Conservation (phyloP, 1,139 yeast genomes). For the Candida tropicalis region DNA sequence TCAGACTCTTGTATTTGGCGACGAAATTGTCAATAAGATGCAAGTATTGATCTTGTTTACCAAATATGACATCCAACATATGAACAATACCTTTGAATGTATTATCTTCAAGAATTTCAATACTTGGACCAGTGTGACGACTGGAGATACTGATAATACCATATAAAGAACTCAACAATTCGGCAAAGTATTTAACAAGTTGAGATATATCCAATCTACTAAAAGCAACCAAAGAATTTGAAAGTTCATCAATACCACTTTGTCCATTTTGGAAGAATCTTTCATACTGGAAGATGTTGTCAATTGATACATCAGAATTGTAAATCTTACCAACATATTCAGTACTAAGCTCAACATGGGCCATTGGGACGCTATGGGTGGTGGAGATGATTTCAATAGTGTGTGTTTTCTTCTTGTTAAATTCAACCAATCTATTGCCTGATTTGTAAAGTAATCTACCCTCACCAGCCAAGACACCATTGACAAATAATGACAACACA, state of each 20-base stretch:
- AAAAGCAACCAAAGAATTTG: constrained; percentile 41
- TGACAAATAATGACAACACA: constrained; percentile 59
- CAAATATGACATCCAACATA: constrained; percentile 63
- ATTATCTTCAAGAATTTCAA: constrained; percentile 40
- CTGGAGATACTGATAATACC: constrained; percentile 38
- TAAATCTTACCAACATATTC: constrained; percentile 72
- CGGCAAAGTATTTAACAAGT: constrained; percentile 58
- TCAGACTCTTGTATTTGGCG: constrained; percentile 33
- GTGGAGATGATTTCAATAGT: constrained; percentile 39
- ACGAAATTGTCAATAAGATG: constrained; percentile 56
- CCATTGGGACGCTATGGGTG: constrained; percentile 42
- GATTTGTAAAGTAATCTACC: constrained; percentile 48
- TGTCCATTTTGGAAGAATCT: constrained; percentile 44
- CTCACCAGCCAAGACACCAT: constrained; percentile 65
- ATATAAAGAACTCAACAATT: constrained; percentile 46
- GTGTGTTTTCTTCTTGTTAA: constrained; percentile 39
- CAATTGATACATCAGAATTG: constrained; percentile 63
- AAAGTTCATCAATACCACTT: constrained; percentile 49
- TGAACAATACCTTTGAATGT: constrained; percentile 60
- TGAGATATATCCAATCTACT: constrained; percentile 48
- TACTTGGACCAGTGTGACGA: constrained; percentile 22
- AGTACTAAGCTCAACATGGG: constrained; percentile 58
- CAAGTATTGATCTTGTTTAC: constrained; percentile 65
- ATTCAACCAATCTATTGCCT: constrained; percentile 45
- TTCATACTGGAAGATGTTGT: constrained; percentile 59